These are phyloP conservation scores for Wickerhamomyces bisporus DNA, from an alignment of 805 yeast species.

Conservation along the genomic window DNA sequence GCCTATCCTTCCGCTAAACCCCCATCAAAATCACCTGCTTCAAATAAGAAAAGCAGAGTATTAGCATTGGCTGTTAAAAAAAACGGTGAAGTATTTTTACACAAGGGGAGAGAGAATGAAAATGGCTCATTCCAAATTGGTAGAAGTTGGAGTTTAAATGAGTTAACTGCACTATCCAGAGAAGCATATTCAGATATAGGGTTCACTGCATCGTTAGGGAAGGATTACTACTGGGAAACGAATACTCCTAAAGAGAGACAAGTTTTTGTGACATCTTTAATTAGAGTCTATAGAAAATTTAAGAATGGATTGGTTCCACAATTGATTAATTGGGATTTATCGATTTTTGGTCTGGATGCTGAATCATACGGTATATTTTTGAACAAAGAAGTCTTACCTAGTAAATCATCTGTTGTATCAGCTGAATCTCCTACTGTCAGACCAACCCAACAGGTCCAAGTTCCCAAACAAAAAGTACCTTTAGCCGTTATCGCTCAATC, in stretches of 20 bases:
- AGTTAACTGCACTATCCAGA: constrained; percentile 51
- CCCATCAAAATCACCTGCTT: constrained; percentile 43
- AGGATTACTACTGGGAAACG: constrained; percentile 82
- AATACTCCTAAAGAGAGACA: constrained; percentile 50
- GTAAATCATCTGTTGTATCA: constrained; percentile 3
- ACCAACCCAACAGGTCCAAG: too few relatives aligned
- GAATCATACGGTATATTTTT: constrained; percentile 26
- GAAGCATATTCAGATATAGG: constrained; percentile 52
- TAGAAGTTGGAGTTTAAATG: constrained; percentile 84
- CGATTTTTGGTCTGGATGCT: constrained; percentile 34
- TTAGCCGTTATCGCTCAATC: too few relatives aligned
- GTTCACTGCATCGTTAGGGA: constrained; percentile 56
- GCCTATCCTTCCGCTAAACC: constrained; percentile 66
- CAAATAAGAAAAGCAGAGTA: constrained; percentile 56
- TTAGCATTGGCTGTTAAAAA: constrained; percentile 53
- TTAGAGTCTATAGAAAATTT: constrained; percentile 49
- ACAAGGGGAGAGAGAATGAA: constrained; percentile 78
- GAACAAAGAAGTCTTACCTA: constrained; percentile 7
- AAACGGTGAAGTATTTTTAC: constrained; percentile 65
- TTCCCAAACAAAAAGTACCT: too few relatives aligned
- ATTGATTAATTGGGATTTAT: constrained; percentile 46
- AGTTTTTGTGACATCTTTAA: constrained; percentile 48
- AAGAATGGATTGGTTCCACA: constrained; percentile 52
- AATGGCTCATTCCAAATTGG: constrained; percentile 83
- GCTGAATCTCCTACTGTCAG: background rate